phyloP scores from a whole-genome alignment of 2,329 filamentous ascomycete genomes.

The Colletotrichum tabaci region DNA sequence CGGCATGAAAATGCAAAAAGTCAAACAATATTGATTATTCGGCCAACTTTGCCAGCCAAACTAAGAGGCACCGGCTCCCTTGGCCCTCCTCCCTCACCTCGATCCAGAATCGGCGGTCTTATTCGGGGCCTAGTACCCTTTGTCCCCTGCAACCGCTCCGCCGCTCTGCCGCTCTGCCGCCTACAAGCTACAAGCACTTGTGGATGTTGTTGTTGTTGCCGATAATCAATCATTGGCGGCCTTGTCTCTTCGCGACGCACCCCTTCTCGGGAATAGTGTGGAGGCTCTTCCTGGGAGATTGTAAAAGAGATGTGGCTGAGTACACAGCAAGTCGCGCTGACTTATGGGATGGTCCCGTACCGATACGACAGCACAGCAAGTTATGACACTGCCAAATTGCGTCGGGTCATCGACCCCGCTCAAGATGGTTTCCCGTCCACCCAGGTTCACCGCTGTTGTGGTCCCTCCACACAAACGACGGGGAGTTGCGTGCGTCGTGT shows the following conservation, averaged over 20 bases:
- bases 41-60: slow-evolving; percentile 7
- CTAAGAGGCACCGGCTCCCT: slow-evolving; percentile 9
- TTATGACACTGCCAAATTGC: slow-evolving; percentile 4
- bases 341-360: slow-evolving; percentile 1
- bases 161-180: no score
- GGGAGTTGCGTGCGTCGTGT: no score
- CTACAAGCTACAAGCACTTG: not conserved
- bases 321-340: not conserved
- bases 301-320: slow-evolving; percentile 1
- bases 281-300: not conserved
- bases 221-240: not conserved
- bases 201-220: not conserved
- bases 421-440: slow-evolving; percentile 9
- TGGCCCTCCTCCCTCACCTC: not conserved
- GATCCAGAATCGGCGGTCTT: not conserved
- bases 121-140: not conserved
- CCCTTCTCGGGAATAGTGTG: slow-evolving; percentile 20
- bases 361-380: slow-evolving; percentile 1
- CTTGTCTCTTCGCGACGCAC: slow-evolving; percentile 16
- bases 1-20: slow-evolving; percentile 24
- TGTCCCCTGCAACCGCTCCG: no score
- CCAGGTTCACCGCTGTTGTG: slow-evolving; percentile 24
- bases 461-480: slow-evolving; percentile 22
- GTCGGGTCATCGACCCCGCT: slow-evolving; percentile 23
- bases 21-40: slow-evolving; percentile 12